Conservation (phyloP, 352 stramenopile genomes). For the Pythium biforme region DNA sequence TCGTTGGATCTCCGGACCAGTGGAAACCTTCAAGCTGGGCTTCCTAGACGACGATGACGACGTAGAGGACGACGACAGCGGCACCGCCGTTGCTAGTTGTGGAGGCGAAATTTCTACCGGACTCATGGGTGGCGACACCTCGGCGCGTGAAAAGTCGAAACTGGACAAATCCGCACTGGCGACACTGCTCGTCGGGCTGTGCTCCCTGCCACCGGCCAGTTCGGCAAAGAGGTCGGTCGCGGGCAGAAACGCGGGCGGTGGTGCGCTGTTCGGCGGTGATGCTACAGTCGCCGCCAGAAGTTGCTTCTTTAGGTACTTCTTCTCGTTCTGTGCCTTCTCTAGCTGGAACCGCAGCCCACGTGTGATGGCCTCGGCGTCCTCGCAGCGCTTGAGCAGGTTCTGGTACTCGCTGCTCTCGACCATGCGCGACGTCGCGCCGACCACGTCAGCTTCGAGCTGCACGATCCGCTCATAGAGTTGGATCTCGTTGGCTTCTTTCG, state of each 20-base stretch:
- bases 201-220: background rate
- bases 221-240: conserved; percentile 16
- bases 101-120: conserved; percentile 25
- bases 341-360: conserved; percentile 69
- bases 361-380: conserved; percentile 69
- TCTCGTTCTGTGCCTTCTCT: conserved; percentile 74
- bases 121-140: conserved; percentile 19
- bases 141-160: conserved; percentile 46
- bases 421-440: conserved; percentile 26
- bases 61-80: background rate
- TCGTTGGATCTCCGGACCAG: background rate
- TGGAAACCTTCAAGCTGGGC: conserved; percentile 17
- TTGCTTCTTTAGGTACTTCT: conserved; percentile 73
- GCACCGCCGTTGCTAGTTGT: background rate
- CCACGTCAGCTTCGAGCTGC: conserved; percentile 43
- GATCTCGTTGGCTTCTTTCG: conserved; percentile 34
- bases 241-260: conserved; percentile 13
- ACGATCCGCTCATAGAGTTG: conserved; percentile 25
- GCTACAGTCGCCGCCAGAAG: conserved; percentile 26
- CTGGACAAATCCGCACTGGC: conserved; percentile 51
- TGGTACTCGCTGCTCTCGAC: conserved; percentile 56
- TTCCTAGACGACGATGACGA: conserved; percentile 16
- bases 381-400: conserved; percentile 46
- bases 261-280: background rate
- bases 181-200: conserved; percentile 44